Evolutionary conservation across 495 filamentous ascomycete genomes (phyloP).

Genomic region (Podospora fimiseda): DNA sequence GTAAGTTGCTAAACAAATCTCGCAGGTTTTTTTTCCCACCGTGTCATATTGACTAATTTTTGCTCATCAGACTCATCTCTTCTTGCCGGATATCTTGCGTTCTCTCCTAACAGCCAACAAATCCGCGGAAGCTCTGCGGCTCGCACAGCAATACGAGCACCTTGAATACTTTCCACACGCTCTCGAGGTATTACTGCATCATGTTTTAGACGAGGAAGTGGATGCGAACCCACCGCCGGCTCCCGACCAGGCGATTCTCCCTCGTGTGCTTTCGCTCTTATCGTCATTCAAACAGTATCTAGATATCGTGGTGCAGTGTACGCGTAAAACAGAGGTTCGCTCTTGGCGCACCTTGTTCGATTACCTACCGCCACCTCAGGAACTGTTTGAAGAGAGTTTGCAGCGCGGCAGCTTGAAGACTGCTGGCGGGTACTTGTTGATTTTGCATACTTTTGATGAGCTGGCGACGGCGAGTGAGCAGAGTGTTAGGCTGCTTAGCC

Average conservation of each 20-base stretch:
- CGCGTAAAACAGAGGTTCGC: constrained; percentile 91
- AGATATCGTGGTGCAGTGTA: constrained; percentile 95
- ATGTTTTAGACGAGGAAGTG: constrained; percentile 90
- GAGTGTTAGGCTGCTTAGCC: constrained; percentile 72
- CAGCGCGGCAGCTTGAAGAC: constrained; percentile 83
- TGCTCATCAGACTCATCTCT: constrained; percentile 64
- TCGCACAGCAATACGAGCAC: constrained; percentile 76
- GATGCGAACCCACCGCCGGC: constrained; percentile 57
- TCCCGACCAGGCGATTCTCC: constrained; percentile 68
- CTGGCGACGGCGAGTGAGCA: constrained; percentile 70
- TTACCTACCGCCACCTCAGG: constrained; percentile 79
- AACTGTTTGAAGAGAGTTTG: constrained; percentile 87
- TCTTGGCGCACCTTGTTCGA: constrained; percentile 92
- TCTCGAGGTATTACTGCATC: constrained; percentile 85
- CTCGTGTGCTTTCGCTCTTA: constrained; percentile 80
- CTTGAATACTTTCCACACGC: constrained; percentile 89
- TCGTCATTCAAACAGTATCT: constrained; percentile 85
- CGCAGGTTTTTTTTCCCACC: not conserved
- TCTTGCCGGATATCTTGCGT: constrained; percentile 79
- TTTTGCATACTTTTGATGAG: constrained; percentile 90
- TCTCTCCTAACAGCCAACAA: constrained; percentile 67
- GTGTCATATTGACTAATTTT: constrained; percentile 6
- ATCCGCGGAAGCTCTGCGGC: constrained; percentile 62
- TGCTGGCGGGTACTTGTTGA: constrained; percentile 91
- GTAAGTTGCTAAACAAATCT: constrained; percentile 36